Evolutionary conservation across 2,329 filamentous ascomycete genomes (phyloP).

Genomic region (Claviceps pazoutovae): DNA sequence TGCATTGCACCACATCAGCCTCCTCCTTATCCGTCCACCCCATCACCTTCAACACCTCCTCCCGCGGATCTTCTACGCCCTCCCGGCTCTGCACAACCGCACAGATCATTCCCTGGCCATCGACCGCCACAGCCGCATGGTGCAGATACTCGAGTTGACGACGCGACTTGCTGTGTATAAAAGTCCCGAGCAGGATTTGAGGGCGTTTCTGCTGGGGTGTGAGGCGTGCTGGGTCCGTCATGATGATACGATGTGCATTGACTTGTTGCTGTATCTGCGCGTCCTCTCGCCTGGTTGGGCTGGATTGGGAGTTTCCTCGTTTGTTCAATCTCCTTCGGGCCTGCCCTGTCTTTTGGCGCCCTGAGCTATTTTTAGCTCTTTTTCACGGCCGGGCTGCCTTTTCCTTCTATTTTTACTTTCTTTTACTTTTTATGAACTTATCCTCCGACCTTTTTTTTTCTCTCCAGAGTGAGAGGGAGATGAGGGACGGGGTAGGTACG

Average conservation of each 20-base stretch:
- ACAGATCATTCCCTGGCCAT: conserved; percentile 33
- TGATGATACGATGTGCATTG: background rate
- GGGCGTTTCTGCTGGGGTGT: conserved; percentile 16
- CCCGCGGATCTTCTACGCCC: conserved; percentile 16
- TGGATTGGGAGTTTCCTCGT: background rate
- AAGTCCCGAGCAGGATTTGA: conserved; percentile 39
- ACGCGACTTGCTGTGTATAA: conserved; percentile 37
- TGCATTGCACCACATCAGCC: conserved; percentile 22
- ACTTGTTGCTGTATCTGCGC: background rate
- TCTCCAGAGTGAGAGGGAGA: too few species aligned
- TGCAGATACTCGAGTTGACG: conserved; percentile 37
- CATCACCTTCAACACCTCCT: conserved; percentile 24
- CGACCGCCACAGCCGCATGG: conserved; percentile 36
- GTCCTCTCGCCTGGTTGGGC: background rate
- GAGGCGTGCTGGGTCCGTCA: conserved; percentile 2
- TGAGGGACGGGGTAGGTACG: too few species aligned
- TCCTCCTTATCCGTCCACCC: conserved; percentile 30
- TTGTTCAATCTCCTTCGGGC: too few species aligned
- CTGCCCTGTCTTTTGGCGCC: too few species aligned
- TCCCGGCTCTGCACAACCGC: conserved; percentile 27
- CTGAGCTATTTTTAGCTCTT: too few species aligned
- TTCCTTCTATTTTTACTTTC: too few species aligned
- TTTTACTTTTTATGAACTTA: too few species aligned
- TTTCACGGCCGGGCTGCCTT: too few species aligned
- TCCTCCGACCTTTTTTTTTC: too few species aligned